Evolutionary conservation across 2,329 filamentous ascomycete genomes (phyloP).

Genomic region (Cadophora gregata): DNA sequence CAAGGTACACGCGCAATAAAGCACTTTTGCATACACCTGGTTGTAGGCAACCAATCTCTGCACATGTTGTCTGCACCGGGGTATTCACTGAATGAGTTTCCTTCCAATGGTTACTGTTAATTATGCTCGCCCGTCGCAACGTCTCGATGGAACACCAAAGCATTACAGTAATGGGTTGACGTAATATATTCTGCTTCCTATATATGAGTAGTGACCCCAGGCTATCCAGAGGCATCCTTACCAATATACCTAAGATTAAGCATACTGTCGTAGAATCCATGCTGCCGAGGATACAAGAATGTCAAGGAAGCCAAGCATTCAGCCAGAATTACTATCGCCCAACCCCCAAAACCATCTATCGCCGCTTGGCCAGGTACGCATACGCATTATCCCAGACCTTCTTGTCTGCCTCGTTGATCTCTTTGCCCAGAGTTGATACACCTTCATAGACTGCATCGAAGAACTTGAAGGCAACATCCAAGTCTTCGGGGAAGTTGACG

Average conservation of each 20-base stretch:
- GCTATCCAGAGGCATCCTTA: conserved; percentile 13
- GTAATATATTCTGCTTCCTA: conserved; percentile 29
- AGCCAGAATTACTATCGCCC: conserved; percentile 31
- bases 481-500: conserved; percentile 63
- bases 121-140: too few relatives aligned
- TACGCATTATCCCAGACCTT: conserved; percentile 61
- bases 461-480: conserved; percentile 62
- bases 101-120: too few relatives aligned
- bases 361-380: conserved; percentile 52
- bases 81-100: too few relatives aligned
- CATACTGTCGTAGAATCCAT: conserved; percentile 12
- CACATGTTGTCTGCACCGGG: too few relatives aligned
- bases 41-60: too few relatives aligned
- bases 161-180: conserved; percentile 28
- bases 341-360: conserved; percentile 37
- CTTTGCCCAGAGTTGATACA: conserved; percentile 58
- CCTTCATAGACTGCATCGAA: conserved; percentile 63
- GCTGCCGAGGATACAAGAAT: not conserved
- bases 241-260: conserved; percentile 11
- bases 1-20: too few relatives aligned
- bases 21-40: too few relatives aligned
- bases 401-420: conserved; percentile 55
- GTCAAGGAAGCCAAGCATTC: conserved; percentile 19
- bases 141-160: too few relatives aligned
- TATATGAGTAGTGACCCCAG: conserved; percentile 9